These are phyloP conservation scores for Waltiozyma solani DNA, from an alignment of 1,139 yeast genomes.

Conservation along the genomic window DNA sequence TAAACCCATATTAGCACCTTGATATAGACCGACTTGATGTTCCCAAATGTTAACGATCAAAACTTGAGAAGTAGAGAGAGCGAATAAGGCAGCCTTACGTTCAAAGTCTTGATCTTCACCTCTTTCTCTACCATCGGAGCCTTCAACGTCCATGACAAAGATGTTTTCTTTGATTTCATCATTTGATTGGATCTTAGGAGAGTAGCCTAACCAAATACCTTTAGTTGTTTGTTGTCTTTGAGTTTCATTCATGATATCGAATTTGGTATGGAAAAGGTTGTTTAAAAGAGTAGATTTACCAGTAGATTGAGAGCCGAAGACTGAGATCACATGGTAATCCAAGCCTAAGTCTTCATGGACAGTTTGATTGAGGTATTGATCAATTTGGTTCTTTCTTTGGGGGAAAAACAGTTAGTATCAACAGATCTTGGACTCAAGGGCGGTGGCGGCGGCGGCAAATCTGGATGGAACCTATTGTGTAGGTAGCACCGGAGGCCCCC, in stretches of 20 bases:
- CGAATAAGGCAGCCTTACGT: conserved; percentile 91
- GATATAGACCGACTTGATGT: conserved; percentile 91
- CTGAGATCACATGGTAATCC: conserved; percentile 84
- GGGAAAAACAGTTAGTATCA: background rate
- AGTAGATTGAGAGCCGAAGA: conserved; percentile 94
- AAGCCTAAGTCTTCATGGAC: conserved; percentile 42
- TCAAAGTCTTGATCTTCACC: conserved; percentile 99
- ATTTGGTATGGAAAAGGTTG: conserved; percentile 72
- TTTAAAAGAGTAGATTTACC: conserved; percentile 91
- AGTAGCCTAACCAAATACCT: conserved; percentile 88
- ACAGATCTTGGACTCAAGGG: no score
- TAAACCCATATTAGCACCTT: conserved; percentile 95
- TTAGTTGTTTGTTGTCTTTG: conserved; percentile 82
- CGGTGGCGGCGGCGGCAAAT: no score
- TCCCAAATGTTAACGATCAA: conserved; percentile 94
- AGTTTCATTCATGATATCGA: conserved; percentile 88
- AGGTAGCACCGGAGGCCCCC: no score
- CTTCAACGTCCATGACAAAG: conserved; percentile 94
- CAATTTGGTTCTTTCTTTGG: conserved; percentile 7
- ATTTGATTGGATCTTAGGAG: conserved; percentile 31
- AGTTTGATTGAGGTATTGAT: conserved; percentile 24
- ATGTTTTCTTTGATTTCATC: conserved; percentile 26
- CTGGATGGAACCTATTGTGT: no score
- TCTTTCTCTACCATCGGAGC: conserved; percentile 95
- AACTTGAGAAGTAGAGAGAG: conserved; percentile 84